Evolutionary conservation across 1,139 yeast genomes (phyloP).

Genomic region (Pichia sp.): DNA sequence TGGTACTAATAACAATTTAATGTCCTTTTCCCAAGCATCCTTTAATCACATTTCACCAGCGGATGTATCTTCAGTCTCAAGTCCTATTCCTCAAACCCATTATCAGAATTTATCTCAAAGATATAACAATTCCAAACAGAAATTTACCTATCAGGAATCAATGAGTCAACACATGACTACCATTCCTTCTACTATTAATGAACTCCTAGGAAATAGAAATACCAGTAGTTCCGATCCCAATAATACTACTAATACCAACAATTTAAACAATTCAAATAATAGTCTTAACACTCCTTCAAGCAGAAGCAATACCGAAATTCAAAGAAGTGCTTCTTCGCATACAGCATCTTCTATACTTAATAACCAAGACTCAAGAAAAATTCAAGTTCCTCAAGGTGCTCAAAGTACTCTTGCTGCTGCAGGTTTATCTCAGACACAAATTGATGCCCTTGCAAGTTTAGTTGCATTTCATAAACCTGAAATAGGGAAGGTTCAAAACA

Average conservation of each 20-base stretch:
- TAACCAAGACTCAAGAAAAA: background rate
- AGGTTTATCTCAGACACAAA: constrained; percentile 61
- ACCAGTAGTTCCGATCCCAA: constrained; percentile 1
- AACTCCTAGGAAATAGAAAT: constrained; percentile 16
- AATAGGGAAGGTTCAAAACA: constrained; percentile 8
- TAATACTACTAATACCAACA: background rate
- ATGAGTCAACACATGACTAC: constrained; percentile 16
- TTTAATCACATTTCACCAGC: constrained; percentile 20
- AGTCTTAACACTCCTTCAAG: background rate
- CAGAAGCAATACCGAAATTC: no score
- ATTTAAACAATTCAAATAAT: background rate
- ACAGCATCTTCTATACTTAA: background rate
- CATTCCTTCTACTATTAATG: constrained; percentile 28
- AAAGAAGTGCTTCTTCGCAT: background rate
- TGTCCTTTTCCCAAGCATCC: constrained; percentile 14
- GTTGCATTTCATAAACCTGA: constrained; percentile 60
- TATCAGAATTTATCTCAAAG: constrained; percentile 18
- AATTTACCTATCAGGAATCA: constrained; percentile 16
- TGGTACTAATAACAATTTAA: constrained; percentile 3
- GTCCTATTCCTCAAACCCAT: constrained; percentile 13
- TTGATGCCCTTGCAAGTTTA: constrained; percentile 64
- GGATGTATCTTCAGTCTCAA: constrained; percentile 4
- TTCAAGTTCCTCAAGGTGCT: constrained; percentile 67
- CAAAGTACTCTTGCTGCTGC: constrained; percentile 54
- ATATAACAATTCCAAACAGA: constrained; percentile 15